Evolutionary conservation across 768 basidiomycete genomes (phyloP).

Genomic region (Mycena floridula): DNA sequence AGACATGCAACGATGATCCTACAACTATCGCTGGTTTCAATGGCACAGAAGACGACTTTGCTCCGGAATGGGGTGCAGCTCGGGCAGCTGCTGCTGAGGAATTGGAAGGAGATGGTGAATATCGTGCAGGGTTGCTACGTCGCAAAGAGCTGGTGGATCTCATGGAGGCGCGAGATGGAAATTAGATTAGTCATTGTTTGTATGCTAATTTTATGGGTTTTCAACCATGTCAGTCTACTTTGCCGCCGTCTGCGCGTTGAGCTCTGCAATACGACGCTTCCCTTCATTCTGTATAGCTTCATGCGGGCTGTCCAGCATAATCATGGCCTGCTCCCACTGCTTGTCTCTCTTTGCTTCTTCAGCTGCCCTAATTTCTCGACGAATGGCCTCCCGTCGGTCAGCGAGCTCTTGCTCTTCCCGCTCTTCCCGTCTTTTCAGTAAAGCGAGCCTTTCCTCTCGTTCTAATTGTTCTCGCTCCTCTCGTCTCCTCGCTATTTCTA

Average conservation of each 20-base stretch:
- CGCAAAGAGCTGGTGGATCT: constrained; percentile 4
- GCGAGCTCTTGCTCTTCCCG: background rate
- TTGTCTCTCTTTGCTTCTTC: background rate
- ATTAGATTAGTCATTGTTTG: background rate
- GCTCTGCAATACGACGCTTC: background rate
- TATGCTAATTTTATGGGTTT: background rate
- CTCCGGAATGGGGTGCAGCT: background rate
- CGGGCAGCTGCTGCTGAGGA: background rate
- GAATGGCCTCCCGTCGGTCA: background rate
- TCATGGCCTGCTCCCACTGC: constrained; percentile 2
- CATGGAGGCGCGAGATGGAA: background rate
- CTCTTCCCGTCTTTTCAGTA: background rate
- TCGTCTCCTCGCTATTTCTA: background rate
- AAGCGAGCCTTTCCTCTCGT: background rate
- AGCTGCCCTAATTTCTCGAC: background rate
- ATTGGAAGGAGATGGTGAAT: constrained; percentile 9
- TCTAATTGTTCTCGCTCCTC: background rate
- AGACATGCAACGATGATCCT: constrained; percentile 7
- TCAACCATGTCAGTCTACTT: background rate
- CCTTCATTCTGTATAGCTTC: background rate
- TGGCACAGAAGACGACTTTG: constrained; percentile 7
- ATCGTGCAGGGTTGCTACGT: constrained; percentile 10
- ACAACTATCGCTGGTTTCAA: constrained; percentile 7
- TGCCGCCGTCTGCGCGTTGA: background rate
- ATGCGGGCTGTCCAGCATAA: background rate